Base-by-base conservation (phyloP, 805 yeast species). In the Starmerella stigmatis region DNA sequence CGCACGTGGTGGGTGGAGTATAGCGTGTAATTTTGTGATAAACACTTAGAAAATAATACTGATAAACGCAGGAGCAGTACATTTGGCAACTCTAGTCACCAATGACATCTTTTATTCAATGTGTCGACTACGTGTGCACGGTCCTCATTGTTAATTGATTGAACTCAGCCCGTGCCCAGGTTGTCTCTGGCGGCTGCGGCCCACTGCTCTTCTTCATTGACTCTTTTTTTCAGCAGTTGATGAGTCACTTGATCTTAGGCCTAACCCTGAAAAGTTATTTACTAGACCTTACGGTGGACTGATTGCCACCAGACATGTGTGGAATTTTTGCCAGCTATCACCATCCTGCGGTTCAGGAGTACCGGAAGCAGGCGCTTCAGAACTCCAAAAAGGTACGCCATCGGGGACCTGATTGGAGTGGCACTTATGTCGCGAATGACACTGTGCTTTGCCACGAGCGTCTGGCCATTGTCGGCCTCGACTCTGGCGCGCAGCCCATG, bases 361-460 rank as follows among this genome's bases (percentile, higher is more conserved):
- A 83, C 74, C 89, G 88, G 68, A 75, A 79, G 52, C 79, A 79
- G 62, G 97, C 97, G 36, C 73, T 92, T 51, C 94, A 85, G 64
- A 74, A 85, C 64, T 75, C 97, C 51, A 89, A 86, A 67, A 60
- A 88, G 68, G 81, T 89, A 64, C 80, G 99, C 71, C 99, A 92
- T 69, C 81, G 99, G 69, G 99, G 99, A 61, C 99, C 99, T 56
- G 99, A 92, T 69, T 92, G 99, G 99, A 75, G 86, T 30, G 98
- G 98, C 61, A 86, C 86, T 78, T 64, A 74, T 54, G 69, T 75
- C 54, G 33, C 46, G 42, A 78, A 79, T 62, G 84, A 84, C 79
- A 85, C 96, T 39, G 79, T 92, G 55, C 68, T 92, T 56, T 79
- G 83, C 57, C 98, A 92, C 65, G 98, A 92, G 72, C 84, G 98